Evolutionary conservation across 352 stramenopile genomes (phyloP), one percentile per base, ranked within the genome.

Genomic region (Pythium monospermum): DNA sequence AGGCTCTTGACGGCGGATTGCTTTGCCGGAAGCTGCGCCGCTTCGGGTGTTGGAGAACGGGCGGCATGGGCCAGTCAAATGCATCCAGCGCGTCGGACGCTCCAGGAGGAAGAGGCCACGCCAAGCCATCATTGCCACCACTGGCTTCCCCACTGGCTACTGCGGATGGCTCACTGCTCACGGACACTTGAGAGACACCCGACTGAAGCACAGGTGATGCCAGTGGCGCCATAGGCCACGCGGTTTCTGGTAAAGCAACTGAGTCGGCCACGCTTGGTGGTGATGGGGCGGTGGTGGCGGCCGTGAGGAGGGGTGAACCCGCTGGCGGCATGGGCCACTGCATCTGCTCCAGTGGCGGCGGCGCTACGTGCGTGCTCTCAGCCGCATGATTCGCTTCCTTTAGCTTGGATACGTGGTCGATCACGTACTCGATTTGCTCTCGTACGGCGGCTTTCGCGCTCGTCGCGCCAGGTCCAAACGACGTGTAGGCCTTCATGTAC

Each of bases 341-440:
- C 39, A 62, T 57, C 26, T 22, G 25, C 10, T 32, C 35, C 19
- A 57, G 3, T 3, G 27, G 15, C 1, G 42, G 2, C 2, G 26
- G 21, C 15, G 38, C 32, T 16, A 30, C 13, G 15, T 56, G 25
- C 13, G 23, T 18, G 5, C 10, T 2, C 8, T 46, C 15, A 26
- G 31, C 28, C 38, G 49, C 11, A n/a, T 39, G n/a, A n/a, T n/a
- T 38, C 49, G n/a, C 37, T 15, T n/a, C 37, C 46, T 89, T 91
- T 6, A 89, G 61, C 40, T 59, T 37, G 1, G 66, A 80, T 11
- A 84, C 72, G 51, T 91, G 69, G 32, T 76, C 64, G 25, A 91
- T 88, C 13, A 91, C 39, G 53, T 85, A 91, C 65, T 89, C 76
- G 26, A 91, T 69, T 49, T 91, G 77, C 43, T 87, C 66, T 6